Conservation (phyloP, 257 asterid species). For the Plectranthus barbatus region DNA sequence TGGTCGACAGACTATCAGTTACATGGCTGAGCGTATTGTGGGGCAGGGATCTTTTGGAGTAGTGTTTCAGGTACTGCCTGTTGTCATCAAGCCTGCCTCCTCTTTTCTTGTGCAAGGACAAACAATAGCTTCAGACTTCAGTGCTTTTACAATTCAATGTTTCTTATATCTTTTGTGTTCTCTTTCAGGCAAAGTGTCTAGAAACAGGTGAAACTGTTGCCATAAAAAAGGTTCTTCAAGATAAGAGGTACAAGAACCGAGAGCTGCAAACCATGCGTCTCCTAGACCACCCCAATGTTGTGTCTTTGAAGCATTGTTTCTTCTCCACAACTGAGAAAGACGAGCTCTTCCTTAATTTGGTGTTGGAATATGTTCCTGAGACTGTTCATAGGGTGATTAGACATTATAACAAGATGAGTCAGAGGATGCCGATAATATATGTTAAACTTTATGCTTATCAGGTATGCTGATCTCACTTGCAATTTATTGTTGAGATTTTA, state of each 20-base stretch:
- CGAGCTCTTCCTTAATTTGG: conserved; percentile 76
- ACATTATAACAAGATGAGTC: conserved; percentile 75
- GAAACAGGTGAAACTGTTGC: conserved; percentile 91
- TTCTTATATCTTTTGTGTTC: not conserved
- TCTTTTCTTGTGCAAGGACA: not conserved
- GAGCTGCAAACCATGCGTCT: conserved; percentile 84
- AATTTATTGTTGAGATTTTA: not conserved
- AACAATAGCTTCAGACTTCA: not conserved
- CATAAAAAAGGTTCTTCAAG: conserved; percentile 84
- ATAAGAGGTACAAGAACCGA: conserved; percentile 80
- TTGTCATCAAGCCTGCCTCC: not conserved
- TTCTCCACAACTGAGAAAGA: conserved; percentile 73
- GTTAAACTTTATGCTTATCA: conserved; percentile 78
- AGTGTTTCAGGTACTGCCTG: conserved; percentile 59
- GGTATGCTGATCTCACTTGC: conserved; percentile 21
- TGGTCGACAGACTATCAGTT: conserved; percentile 56
- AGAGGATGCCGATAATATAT: conserved; percentile 75
- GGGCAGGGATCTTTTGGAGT: conserved; percentile 87
- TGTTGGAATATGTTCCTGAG: conserved; percentile 81
- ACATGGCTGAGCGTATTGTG: conserved; percentile 83
- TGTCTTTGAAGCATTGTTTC: conserved; percentile 67
- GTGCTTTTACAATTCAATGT: not conserved
- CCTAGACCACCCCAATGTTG: conserved; percentile 79
- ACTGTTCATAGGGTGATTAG: conserved; percentile 74
- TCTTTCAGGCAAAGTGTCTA: conserved; percentile 65